Conservation (phyloP, 2,329 filamentous ascomycete genomes). For the Aspergillus intermedius region DNA sequence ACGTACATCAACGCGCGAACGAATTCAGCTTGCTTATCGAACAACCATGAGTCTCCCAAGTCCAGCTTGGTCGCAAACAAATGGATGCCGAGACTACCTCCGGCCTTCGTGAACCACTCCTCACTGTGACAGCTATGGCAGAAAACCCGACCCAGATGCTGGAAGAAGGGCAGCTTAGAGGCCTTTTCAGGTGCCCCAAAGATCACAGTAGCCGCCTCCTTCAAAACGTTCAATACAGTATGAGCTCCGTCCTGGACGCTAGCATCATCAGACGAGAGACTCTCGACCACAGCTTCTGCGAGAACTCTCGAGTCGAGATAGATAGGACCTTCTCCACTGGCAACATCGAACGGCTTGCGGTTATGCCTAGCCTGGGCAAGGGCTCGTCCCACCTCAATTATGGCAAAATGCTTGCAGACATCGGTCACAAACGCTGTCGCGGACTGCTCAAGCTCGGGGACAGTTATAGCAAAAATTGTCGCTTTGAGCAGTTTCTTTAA, state of each 20-base stretch:
- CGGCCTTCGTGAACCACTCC: constrained; percentile 97
- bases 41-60: constrained; percentile 76
- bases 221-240: constrained; percentile 68
- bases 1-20: constrained; percentile 90
- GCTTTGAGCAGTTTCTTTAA: constrained; percentile 86
- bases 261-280: constrained; percentile 74
- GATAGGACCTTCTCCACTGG: constrained; percentile 77
- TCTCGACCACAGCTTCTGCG: constrained; percentile 84
- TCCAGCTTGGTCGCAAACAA: constrained; percentile 79
- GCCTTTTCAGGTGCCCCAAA: constrained; percentile 69
- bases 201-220: constrained; percentile 68
- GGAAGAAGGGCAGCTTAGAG: constrained; percentile 75
- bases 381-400: constrained; percentile 83
- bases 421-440: constrained; percentile 70
- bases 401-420: constrained; percentile 80
- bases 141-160: constrained; percentile 72
- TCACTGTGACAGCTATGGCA: constrained; percentile 95
- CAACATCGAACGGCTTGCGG: constrained; percentile 73
- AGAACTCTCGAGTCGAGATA: constrained; percentile 81
- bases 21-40: constrained; percentile 76
- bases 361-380: constrained; percentile 72
- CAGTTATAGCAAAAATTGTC: constrained; percentile 73
- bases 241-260: constrained; percentile 78
- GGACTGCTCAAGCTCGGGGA: constrained; percentile 71
- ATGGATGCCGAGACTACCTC: constrained; percentile 83